Evolutionary conservation across 345 rosid genomes (phyloP).

Genomic region (Eucalyptus regnans): DNA sequence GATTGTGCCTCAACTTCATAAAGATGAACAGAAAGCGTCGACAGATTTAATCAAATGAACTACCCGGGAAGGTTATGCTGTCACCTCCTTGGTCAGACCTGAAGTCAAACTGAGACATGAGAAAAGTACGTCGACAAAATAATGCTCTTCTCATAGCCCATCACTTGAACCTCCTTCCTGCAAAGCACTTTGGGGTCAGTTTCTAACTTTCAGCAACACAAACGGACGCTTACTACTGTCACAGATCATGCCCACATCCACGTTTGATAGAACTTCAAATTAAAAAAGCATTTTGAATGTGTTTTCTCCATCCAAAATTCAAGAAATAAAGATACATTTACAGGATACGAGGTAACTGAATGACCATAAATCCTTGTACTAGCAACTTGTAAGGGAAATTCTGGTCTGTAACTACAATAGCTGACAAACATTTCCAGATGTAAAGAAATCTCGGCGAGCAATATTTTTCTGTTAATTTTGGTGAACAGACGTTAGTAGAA

Average conservation of each 20-base stretch:
- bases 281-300: not conserved
- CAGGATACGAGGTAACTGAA: not conserved
- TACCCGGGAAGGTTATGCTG: not conserved
- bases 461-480: not conserved
- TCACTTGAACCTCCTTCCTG: constrained; percentile 68
- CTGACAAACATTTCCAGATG: not conserved
- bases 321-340: not conserved
- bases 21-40: not conserved
- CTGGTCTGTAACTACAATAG: not conserved
- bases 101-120: constrained; percentile 1
- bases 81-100: not conserved
- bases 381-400: not conserved
- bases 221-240: not conserved
- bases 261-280: not conserved
- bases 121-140: constrained; percentile 51
- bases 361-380: not conserved
- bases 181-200: not conserved
- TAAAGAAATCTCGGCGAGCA: not conserved
- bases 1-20: not conserved
- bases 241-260: not conserved
- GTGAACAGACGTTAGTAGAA: not conserved
- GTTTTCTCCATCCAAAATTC: not conserved
- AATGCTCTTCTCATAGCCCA: constrained; percentile 19
- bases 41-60: not conserved
- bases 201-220: not conserved